Conservation (phyloP, 495 filamentous ascomycete genomes). For the Aspergillus heteromorphus region DNA sequence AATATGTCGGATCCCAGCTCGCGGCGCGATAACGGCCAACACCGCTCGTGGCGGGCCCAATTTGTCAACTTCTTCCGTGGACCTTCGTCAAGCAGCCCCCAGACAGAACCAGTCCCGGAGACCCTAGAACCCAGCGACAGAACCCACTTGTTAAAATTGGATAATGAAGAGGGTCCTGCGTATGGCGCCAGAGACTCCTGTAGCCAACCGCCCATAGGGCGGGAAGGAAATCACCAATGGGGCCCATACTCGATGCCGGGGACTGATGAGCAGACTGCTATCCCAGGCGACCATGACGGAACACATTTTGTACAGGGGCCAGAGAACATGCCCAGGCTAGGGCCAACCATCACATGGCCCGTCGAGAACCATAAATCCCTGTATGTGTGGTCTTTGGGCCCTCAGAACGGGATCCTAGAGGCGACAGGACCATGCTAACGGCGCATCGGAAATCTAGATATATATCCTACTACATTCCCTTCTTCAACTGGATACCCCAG, state of each 20-base stretch:
- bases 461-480: constrained; percentile 87
- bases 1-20: constrained; percentile 30
- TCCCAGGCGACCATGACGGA: neutral
- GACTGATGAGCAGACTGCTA: neutral
- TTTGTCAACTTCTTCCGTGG: constrained; percentile 32
- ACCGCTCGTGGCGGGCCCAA: constrained; percentile 33
- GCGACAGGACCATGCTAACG: neutral
- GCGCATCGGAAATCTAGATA: constrained; percentile 52
- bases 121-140: constrained; percentile 22
- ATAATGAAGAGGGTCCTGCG: constrained; percentile 28
- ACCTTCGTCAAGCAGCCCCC: constrained; percentile 7
- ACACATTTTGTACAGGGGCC: constrained; percentile 21
- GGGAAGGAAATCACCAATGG: neutral
- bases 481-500: constrained; percentile 79
- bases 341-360: constrained; percentile 25
- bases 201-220: constrained; percentile 43
- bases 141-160: constrained; percentile 36
- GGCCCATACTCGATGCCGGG: neutral
- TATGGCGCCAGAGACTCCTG: constrained; percentile 46
- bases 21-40: constrained; percentile 16
- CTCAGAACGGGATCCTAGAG: neutral
- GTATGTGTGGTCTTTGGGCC: constrained; percentile 19
- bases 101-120: neutral
- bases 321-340: constrained; percentile 31
- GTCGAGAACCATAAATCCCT: constrained; percentile 29